Evolutionary conservation across 345 rosid genomes (phyloP), one percentile per base, ranked within the genome.

Genomic region (Salix udensis): DNA sequence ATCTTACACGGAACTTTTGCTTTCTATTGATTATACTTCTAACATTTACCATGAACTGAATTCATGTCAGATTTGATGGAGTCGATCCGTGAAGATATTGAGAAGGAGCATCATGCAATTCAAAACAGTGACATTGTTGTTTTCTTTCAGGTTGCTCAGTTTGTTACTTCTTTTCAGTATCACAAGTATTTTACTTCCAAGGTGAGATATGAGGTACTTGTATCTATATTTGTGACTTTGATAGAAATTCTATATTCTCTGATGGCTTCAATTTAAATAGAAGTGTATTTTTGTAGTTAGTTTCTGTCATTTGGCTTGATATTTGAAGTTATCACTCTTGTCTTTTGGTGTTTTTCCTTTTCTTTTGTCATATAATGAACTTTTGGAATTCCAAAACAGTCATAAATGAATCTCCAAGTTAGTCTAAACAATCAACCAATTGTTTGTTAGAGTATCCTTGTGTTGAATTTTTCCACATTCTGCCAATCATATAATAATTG

Each of bases 91-190:
- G 92, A 93, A 73, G 98, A 93, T 84, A 91, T 93, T 34, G 95
- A 91, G 67, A 96, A 87, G 89, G 99, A 96, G 83, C 94, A 87
- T 81, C 92, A 77, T 37, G 85, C 91, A 74, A 77, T 96, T 81
- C 99, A 96, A 82, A 88, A 84, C 73, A 83, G 88, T 46, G 99
- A 96, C 82, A 79, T 92, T 26, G 77, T 89, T 79, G 80, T 84
- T 61, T 93, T 89, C 84, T 92, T 96, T 84, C 90, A 87, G 78
- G 92, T 91, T 81, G 94, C 94, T 69, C 92, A 96, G 83, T 89
- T 93, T 74, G 86, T 86, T 65, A 89, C 86, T 76, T 90, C 98
- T 53, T 92, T 92, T 80, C 99, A 92, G 40, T 87, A 86, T 86
- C 88, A 91, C 85, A 92, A 87, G 78, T 86, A 84, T 78, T 84